Evolutionary conservation across 139 green algal species (phyloP).

Genomic region (Chlorella sp.): DNA sequence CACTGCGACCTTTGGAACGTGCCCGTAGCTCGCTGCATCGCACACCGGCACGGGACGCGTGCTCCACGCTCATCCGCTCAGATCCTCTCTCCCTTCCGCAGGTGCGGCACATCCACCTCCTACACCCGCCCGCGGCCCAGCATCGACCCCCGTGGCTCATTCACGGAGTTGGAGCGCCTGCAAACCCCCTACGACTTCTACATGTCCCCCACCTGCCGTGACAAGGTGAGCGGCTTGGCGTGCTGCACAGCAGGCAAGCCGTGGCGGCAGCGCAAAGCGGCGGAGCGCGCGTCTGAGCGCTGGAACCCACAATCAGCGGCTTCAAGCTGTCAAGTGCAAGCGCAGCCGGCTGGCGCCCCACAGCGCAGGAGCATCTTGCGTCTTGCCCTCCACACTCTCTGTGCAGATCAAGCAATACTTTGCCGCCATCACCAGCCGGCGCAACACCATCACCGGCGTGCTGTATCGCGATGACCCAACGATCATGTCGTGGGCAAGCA

Average conservation of each 20-base stretch:
- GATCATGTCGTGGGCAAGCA: slow-evolving; percentile 47
- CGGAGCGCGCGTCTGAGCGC: too few species aligned
- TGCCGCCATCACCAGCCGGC: slow-evolving; percentile 34
- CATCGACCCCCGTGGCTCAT: background rate
- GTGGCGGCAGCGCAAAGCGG: too few species aligned
- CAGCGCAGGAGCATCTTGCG: too few species aligned
- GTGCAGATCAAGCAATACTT: slow-evolving; percentile 56
- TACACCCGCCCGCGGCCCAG: background rate
- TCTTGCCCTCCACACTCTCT: background rate
- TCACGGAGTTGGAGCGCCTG: background rate
- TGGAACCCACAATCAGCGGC: too few species aligned
- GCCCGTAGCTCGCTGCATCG: too few species aligned
- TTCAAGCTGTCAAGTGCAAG: too few species aligned
- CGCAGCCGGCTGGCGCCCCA: too few species aligned
- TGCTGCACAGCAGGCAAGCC: background rate
- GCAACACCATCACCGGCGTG: slow-evolving; percentile 64
- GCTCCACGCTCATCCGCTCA: too few species aligned
- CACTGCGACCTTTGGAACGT: too few species aligned
- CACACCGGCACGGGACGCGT: too few species aligned
- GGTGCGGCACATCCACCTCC: slow-evolving; percentile 5
- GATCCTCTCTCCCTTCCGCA: background rate
- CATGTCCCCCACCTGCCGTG: background rate
- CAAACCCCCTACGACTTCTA: slow-evolving; percentile 12
- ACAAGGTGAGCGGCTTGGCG: background rate
- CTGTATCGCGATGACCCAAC: slow-evolving; percentile 64